These are phyloP conservation scores for Fusarium sp. DNA, from an alignment of 2,329 filamentous ascomycete species.

Conservation along the genomic window DNA sequence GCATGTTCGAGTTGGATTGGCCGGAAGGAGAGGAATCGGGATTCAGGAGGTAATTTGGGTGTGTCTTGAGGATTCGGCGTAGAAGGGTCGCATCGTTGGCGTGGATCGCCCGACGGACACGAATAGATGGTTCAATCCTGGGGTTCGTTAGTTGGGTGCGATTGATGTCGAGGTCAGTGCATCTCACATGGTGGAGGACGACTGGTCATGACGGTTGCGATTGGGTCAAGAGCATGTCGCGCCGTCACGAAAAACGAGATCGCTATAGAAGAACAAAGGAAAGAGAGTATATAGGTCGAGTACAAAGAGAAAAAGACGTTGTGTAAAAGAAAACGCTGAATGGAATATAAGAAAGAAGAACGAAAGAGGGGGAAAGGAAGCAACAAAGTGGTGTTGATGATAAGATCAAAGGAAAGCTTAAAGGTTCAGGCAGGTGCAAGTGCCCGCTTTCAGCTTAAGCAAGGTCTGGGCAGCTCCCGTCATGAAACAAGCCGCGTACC, in stretches of 20 bases:
- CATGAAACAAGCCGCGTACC: conserved; percentile 34
- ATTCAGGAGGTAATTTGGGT: conserved; percentile 79
- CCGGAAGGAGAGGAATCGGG: conserved; percentile 75
- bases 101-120: conserved; percentile 84
- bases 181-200: conserved; percentile 41
- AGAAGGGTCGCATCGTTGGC: conserved; percentile 78
- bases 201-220: conserved; percentile 43
- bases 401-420: conserved; percentile 30
- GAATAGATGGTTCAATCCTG: conserved; percentile 81
- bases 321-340: conserved; percentile 2
- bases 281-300: neutral
- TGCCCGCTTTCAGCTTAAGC: conserved; percentile 12
- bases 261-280: conserved; percentile 1
- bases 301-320: neutral
- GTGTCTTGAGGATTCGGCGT: conserved; percentile 78
- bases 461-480: conserved; percentile 6
- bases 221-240: conserved; percentile 37
- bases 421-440: conserved; percentile 2
- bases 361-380: conserved; percentile 13
- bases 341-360: conserved; percentile 1
- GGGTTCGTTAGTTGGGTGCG: neutral
- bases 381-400: conserved; percentile 25
- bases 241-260: conserved; percentile 14
- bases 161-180: neutral
- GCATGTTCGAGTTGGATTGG: conserved; percentile 85